Evolutionary conservation across 2,329 filamentous ascomycete genomes (phyloP).

Genomic region (Lachnellula arida): DNA sequence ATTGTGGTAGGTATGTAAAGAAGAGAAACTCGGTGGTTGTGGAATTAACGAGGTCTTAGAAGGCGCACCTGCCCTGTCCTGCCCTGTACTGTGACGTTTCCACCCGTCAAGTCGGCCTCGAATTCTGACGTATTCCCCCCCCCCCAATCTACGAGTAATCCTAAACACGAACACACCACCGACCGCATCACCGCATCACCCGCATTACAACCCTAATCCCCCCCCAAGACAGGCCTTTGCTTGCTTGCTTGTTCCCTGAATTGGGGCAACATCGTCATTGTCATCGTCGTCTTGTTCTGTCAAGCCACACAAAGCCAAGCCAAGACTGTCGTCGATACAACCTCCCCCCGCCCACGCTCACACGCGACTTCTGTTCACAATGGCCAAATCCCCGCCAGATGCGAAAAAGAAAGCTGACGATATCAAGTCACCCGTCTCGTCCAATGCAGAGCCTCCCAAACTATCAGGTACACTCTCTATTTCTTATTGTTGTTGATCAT

Average conservation of each 20-base stretch:
- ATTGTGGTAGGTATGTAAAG: neutral
- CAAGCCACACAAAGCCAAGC: neutral
- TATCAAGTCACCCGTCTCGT: neutral
- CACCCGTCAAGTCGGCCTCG: neutral
- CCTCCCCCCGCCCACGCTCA: neutral
- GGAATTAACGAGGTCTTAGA: neutral
- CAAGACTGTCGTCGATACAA: neutral
- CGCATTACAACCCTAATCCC: neutral
- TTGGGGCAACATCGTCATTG: neutral
- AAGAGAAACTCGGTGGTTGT: neutral
- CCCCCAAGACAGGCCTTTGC: neutral
- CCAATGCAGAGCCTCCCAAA: neutral
- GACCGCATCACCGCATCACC: neutral
- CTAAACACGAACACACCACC: neutral
- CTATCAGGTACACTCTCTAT: neutral
- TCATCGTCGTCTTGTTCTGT: neutral
- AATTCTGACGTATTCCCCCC: neutral
- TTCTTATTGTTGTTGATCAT: no score
- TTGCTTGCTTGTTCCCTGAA: neutral
- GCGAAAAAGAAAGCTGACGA: neutral
- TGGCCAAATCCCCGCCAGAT: neutral
- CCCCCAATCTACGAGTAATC: neutral
- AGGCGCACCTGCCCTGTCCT: neutral
- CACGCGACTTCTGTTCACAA: neutral
- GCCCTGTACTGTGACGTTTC: neutral